These are phyloP conservation scores for Kwoniella pini DNA, from an alignment of 768 basidiomycete species.

Conservation along the genomic window DNA sequence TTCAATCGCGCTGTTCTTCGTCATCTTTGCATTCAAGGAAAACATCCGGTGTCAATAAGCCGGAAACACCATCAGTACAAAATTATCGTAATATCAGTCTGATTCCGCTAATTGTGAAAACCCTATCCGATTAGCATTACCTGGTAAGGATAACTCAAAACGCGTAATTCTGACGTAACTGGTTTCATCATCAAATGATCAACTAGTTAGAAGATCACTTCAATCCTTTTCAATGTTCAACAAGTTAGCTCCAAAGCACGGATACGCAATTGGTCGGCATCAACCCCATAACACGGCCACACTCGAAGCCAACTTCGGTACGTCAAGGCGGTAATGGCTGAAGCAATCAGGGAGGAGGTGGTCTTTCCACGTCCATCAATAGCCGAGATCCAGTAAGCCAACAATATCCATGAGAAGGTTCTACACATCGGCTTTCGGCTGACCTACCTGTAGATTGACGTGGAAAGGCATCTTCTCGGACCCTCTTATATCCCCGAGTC, in stretches of 20 bases:
- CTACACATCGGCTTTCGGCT: background rate
- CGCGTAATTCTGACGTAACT: too few species aligned
- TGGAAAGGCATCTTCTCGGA: conserved; percentile 40
- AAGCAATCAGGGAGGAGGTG: conserved; percentile 4
- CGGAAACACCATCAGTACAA: background rate
- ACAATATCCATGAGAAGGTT: background rate
- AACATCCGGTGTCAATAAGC: background rate
- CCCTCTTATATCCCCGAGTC: conserved; percentile 36
- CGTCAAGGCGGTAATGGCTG: conserved; percentile 1
- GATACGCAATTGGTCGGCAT: too few species aligned
- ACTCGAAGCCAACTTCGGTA: too few species aligned
- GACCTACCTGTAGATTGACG: conserved; percentile 15
- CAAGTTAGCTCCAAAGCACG: too few species aligned
- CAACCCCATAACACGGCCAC: too few species aligned
- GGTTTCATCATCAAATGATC: too few species aligned
- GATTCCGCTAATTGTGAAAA: conserved; percentile 4
- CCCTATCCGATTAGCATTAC: background rate
- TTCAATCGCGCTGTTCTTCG: background rate
- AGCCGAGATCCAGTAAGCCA: conserved; percentile 11
- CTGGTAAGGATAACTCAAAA: too few species aligned
- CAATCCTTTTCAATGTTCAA: too few species aligned
- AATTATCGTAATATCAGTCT: background rate
- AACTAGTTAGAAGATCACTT: too few species aligned
- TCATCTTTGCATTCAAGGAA: too few species aligned
- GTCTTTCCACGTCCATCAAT: conserved; percentile 17